These are phyloP conservation scores for Scutellaria baicalensis DNA, from an alignment of 257 asterid genomes.

Conservation along the genomic window DNA sequence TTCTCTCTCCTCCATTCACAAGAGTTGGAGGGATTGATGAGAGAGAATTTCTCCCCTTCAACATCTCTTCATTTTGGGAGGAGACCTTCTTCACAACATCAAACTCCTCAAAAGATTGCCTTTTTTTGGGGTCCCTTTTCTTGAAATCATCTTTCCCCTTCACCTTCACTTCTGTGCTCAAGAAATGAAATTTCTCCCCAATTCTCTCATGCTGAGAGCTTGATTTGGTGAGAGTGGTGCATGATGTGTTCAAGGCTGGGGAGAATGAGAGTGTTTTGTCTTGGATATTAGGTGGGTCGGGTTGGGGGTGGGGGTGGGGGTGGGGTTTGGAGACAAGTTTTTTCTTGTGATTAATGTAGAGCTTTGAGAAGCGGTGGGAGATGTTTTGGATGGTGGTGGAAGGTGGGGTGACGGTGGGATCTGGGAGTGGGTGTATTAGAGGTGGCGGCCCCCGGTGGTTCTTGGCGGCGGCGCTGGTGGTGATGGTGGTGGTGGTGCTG, in stretches of 20 bases:
- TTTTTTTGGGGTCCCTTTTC: constrained; percentile 24
- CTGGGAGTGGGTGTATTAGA: constrained; percentile 43
- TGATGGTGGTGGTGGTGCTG: constrained; percentile 27
- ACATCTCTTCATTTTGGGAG: not conserved
- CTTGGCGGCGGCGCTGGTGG: constrained; percentile 20
- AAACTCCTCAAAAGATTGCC: constrained; percentile 23
- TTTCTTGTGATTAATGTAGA: constrained; percentile 48
- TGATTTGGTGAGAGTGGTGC: constrained; percentile 60
- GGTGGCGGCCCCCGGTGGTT: constrained; percentile 27
- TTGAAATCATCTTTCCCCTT: constrained; percentile 27
- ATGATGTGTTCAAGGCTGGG: too few species aligned
- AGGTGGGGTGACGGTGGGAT: constrained; percentile 45
- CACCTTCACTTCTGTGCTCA: constrained; percentile 30
- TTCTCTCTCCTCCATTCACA: constrained; percentile 37
- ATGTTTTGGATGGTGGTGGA: constrained; percentile 65
- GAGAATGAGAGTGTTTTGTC: not conserved
- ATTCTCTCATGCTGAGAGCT: constrained; percentile 42
- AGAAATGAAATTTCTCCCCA: constrained; percentile 10
- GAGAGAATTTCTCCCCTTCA: constrained; percentile 26
- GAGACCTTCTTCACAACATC: constrained; percentile 33
- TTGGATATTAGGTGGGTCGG: constrained; percentile 18
- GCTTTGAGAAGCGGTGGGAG: constrained; percentile 66
- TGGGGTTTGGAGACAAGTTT: constrained; percentile 24
- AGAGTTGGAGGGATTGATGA: constrained; percentile 23
- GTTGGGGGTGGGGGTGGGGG: constrained; percentile 20